A percentile compares a stretch with the other conserved stretches of the same genome.
These are phyloP conservation scores for Psophocarpus tetragonolobus DNA, from an alignment of 306 rosid species.

Conservation along the genomic window DNA sequence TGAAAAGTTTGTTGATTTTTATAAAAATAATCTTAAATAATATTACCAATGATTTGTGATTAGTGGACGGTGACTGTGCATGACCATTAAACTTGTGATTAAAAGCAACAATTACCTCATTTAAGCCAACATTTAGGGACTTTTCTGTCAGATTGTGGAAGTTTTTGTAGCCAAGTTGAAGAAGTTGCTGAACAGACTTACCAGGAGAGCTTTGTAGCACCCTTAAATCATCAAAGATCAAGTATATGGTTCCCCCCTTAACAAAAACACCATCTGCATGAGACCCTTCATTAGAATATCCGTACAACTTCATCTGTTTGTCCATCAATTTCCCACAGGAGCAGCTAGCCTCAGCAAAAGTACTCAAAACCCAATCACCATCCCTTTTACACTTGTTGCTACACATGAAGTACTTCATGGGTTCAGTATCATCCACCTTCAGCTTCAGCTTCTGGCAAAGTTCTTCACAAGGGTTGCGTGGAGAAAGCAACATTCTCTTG, in stretches of 20 bases:
- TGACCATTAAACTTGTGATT: too few relatives aligned
- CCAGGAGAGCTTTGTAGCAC: constrained; percentile 31
- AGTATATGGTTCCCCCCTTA: constrained; percentile 20
- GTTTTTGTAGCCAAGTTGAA: constrained; percentile 34
- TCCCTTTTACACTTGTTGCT: background rate
- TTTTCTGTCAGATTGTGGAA: constrained; percentile 7
- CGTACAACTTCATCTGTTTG: constrained; percentile 29
- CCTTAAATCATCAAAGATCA: constrained; percentile 36
- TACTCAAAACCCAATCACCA: constrained; percentile 24
- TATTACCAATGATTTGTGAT: too few relatives aligned
- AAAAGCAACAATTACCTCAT: constrained; percentile 7
- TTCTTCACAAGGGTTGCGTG: constrained; percentile 26
- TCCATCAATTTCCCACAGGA: constrained; percentile 36
- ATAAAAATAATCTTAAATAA: too few relatives aligned
- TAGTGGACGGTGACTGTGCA: too few relatives aligned
- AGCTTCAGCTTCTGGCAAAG: constrained; percentile 28
- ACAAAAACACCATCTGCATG: constrained; percentile 34
- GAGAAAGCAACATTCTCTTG: constrained; percentile 39
- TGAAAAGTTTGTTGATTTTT: too few relatives aligned
- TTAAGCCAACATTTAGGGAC: constrained; percentile 7
- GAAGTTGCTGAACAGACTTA: constrained; percentile 6
- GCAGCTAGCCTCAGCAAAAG: constrained; percentile 29
- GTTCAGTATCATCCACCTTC: constrained; percentile 16
- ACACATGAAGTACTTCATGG: constrained; percentile 30
- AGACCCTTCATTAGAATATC: background rate